Base-by-base conservation (phyloP, 805 yeast species). In the Myxozyma neotropica region DNA sequence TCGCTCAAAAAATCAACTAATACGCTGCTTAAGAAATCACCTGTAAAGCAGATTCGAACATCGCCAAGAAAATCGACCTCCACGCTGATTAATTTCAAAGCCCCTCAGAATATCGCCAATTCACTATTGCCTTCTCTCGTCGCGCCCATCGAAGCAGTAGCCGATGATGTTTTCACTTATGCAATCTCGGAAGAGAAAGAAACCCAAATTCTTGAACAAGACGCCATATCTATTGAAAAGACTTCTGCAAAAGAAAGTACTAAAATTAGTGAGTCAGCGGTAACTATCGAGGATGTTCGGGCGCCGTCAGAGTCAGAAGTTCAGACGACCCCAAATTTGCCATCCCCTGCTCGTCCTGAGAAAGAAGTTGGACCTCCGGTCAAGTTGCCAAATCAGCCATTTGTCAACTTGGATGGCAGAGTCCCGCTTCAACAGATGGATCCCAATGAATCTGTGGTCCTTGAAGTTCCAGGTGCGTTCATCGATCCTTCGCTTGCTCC, bases 401-500 rank as follows among this genome's bases (percentile, higher is more conserved):
- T 21, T 8, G 17, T n/a, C 23, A 3, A 44, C 13, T 26, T 17
- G 26, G 48, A 44, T 29, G 10, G 6, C 10, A 6, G 33, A 8
- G 24, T 12, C 3, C 17, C 12, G 10, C 50, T 12, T 12, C 54
- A 50, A 15, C 54, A 50, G 5, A 19, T 50, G 5, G 54, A 50
- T 50, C 54, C 54, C 7, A 39, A 50, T 24, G 54, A 39, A 12
- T 38, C 45, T 10, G 12, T 29, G 7, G n/a, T 50, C 3, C 15
- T 38, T 21, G 46, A 27, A 4, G 26, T 27, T 15, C 35, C 35
- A n/a, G 54, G 46, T 23, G 46, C 27, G 19, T 40, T 23, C n/a
- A 12, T 27, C 1, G 57, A 53, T n/a, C 57, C 48, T 6, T 23
- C 45, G 4, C 33, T 53, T 4, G 57, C 35, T 3, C 57, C 33